Evolutionary conservation across 176 grass and related monocot genomes (phyloP), one percentile per base, ranked within the genome.

Genomic region (Saccharum officinarum): DNA sequence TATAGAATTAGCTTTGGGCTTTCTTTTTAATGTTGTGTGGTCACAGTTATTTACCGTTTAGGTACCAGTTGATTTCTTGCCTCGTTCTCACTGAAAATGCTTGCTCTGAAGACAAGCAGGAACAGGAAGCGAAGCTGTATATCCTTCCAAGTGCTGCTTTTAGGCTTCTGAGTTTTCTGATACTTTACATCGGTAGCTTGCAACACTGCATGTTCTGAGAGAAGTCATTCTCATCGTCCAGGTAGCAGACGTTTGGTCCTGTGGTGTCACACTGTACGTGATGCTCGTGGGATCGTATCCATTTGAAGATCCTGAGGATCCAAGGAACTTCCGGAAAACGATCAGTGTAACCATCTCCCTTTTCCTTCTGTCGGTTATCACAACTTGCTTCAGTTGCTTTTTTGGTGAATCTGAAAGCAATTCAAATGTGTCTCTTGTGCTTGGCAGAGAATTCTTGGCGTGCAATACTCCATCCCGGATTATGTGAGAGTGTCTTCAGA

Each of bases 221-320:
- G 12, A 49, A 71, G 65, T 42, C 42, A 6, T 79, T 82, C 36
- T 18, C 42, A 14, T 79, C 28, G 22, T 82, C 20, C 64, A 98
- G 95, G 90, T 95, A 82, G 91, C 95, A 78, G 93, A 98, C 40
- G 93, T 98, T 84, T 98, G 95, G 93, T 98, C 95, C 10, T 93
- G 91, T 44, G 93, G 93, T 16, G 93, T 98, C 30, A 98, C 95
- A 82, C 71, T 98, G 68, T 98, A 98, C 10, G 95, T 98, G 61
- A 98, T 98, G 95, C 88, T 98, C 45, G 81, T 93, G 22, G 93
- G 95, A 41, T 98, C 95, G 3, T 98, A 98, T 83, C 95, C 95
- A 80, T 98, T 98, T 28, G 95, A 98, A 81, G 95, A 98, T 41
- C 95, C 95, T 0, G 93, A 93, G n/a, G 95, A 98, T 80, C 93